phyloP scores from a whole-genome alignment of 2,329 filamentous ascomycete species.

The Chaetomiaceae sp. region DNA sequence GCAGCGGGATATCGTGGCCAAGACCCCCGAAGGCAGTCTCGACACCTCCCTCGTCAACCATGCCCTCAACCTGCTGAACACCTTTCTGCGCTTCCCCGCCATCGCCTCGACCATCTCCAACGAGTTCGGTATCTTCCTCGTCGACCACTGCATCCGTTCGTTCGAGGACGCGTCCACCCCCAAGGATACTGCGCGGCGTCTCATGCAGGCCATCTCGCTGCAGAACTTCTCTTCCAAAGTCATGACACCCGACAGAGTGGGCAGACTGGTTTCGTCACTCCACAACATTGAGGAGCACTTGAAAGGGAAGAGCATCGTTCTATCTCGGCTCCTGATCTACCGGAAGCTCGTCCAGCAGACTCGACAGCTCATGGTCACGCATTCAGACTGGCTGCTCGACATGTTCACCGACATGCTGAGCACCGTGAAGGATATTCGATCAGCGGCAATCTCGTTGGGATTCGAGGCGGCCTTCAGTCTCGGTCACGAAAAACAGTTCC shows the following conservation, averaged over 20 bases:
- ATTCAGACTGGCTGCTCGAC: constrained; percentile 76
- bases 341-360: constrained; percentile 70
- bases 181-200: constrained; percentile 73
- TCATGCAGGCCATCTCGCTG: constrained; percentile 74
- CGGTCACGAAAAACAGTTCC: constrained; percentile 64
- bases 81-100: constrained; percentile 70
- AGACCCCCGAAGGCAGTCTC: constrained; percentile 48
- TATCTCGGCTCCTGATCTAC: constrained; percentile 74
- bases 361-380: constrained; percentile 63
- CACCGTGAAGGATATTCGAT: constrained; percentile 69
- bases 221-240: constrained; percentile 74
- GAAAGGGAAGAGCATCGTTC: constrained; percentile 75
- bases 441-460: constrained; percentile 69
- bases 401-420: constrained; percentile 80
- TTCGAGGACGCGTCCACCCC: constrained; percentile 65
- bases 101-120: constrained; percentile 66
- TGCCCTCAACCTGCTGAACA: constrained; percentile 71
- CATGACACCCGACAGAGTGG: constrained; percentile 67
- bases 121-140: constrained; percentile 73
- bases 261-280: constrained; percentile 65
- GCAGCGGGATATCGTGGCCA: constrained; percentile 69
- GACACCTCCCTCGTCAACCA: constrained; percentile 72
- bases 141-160: constrained; percentile 73
- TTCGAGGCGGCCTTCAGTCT: constrained; percentile 65
- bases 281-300: constrained; percentile 69